These are phyloP conservation scores for Collybia nuda DNA, from an alignment of 768 basidiomycete species.

Conservation along the genomic window DNA sequence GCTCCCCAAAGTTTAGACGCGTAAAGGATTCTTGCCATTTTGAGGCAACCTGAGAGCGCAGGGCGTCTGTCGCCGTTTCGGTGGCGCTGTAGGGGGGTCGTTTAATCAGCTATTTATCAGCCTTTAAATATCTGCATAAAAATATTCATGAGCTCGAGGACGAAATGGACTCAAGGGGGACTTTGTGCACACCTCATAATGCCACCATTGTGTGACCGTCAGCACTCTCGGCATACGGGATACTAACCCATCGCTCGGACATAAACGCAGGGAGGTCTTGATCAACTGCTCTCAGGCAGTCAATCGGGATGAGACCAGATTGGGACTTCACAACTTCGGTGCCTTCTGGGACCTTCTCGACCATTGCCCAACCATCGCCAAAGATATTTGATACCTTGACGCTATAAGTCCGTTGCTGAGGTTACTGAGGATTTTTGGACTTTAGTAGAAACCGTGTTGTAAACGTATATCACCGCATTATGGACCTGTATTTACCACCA, in stretches of 20 bases:
- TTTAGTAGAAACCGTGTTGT: no score
- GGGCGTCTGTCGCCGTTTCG: slow-evolving; percentile 57
- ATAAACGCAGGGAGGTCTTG: slow-evolving; percentile 52
- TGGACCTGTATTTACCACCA: no score
- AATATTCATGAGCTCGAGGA: no score
- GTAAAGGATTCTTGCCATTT: slow-evolving; percentile 74
- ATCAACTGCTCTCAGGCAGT: slow-evolving; percentile 55
- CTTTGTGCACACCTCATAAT: slow-evolving; percentile 6
- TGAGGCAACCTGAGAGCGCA: slow-evolving; percentile 62
- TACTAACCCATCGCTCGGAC: slow-evolving; percentile 46
- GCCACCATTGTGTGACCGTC: slow-evolving; percentile 2
- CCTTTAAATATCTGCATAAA: no score
- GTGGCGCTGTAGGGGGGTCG: not conserved
- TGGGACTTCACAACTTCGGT: slow-evolving; percentile 11
- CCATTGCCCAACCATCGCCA: slow-evolving; percentile 72
- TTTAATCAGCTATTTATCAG: no score
- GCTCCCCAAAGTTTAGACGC: slow-evolving; percentile 57
- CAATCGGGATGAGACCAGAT: slow-evolving; percentile 65
- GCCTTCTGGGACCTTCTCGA: slow-evolving; percentile 43
- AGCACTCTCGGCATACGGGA: slow-evolving; percentile 1
- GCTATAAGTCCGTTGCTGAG: no score
- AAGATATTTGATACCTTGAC: slow-evolving; percentile 55
- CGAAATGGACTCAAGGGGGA: no score
- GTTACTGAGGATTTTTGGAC: no score
- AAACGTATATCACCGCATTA: no score